Base-by-base conservation (phyloP, 352 stramenopile species). In the Ophiocytium majus region DNA sequence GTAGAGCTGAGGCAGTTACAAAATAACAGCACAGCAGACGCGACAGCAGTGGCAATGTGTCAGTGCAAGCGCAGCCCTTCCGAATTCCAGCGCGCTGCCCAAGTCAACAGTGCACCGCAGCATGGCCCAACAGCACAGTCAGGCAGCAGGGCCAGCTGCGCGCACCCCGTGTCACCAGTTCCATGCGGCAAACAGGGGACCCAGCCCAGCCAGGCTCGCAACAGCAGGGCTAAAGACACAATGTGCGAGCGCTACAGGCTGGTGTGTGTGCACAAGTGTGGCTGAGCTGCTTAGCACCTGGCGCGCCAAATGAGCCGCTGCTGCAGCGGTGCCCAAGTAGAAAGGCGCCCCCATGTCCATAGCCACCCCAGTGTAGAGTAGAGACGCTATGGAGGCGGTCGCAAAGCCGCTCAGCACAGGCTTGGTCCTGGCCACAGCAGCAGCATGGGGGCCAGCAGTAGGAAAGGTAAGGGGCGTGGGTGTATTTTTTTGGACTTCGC, bases 291-390 rank as follows among this genome's bases (percentile, higher is more conserved):
- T 98, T 76, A 97, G 94, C 63, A 99, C 93, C 90, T 99, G 97
- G 96, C 97, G 99, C 1, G 95, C 91, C 85, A 99, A 92, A 81
- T 99, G 97, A 31, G 90, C 91, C n/a, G 92, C 95, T 31, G 94
- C 94, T 34, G 90, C 90, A 0, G 91, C 92, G 0, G 97, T 91
- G 5, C 95, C 96, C 0, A 89, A 82, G 90, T 97, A 98, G 86
- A 97, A 98, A 50, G 76, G 85, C 81, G 49, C 81, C 14, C 78
- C 79, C 43, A 92, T 76, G 35, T 76, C 85, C 17, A 79, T 84
- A 63, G 33, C 64, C 9, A 63, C 34, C 10, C 89, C 86, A 0
- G 80, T 63, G 33, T 81, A 14, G 28, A 57, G 63, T 76, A 91
- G 50, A 0, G 81, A 64, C 14, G 76, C 57, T 63, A 89, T 33